Conservation (phyloP, 257 asterid species). For the Solanum rostratum region DNA sequence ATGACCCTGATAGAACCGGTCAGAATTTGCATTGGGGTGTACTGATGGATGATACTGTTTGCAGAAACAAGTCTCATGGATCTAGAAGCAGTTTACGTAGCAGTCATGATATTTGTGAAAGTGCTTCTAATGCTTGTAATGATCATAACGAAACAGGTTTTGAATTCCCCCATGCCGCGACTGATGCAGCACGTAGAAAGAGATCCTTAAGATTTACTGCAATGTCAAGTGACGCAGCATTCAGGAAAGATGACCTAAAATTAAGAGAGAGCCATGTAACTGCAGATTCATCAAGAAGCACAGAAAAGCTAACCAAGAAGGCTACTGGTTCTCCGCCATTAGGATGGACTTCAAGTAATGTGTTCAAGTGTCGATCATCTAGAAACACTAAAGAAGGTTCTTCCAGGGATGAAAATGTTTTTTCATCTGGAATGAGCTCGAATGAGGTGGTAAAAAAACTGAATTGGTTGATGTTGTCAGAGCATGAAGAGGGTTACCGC, state of each 20-base stretch:
- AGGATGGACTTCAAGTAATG: constrained; percentile 29
- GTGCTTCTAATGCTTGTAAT: constrained; percentile 21
- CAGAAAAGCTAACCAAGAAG: constrained; percentile 33
- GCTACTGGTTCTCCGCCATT: constrained; percentile 22
- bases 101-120: constrained; percentile 21
- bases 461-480: constrained; percentile 67
- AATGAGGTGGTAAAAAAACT: constrained; percentile 20
- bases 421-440: constrained; percentile 19
- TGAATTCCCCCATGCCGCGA: constrained; percentile 52
- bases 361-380: constrained; percentile 31
- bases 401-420: constrained; percentile 16
- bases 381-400: constrained; percentile 32
- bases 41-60: neutral
- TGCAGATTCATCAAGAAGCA: constrained; percentile 36
- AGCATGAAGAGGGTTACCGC: constrained; percentile 83
- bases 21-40: constrained; percentile 12
- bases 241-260: constrained; percentile 11
- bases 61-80: neutral
- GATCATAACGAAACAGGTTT: constrained; percentile 21
- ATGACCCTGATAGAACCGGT: constrained; percentile 14
- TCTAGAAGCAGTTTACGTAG: neutral
- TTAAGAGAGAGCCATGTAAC: constrained; percentile 25
- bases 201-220: constrained; percentile 56
- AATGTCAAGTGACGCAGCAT: constrained; percentile 30
- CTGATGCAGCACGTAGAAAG: constrained; percentile 65